These are phyloP conservation scores for Zalaria sp. DNA, from an alignment of 2,329 filamentous ascomycete species.

Conservation along the genomic window DNA sequence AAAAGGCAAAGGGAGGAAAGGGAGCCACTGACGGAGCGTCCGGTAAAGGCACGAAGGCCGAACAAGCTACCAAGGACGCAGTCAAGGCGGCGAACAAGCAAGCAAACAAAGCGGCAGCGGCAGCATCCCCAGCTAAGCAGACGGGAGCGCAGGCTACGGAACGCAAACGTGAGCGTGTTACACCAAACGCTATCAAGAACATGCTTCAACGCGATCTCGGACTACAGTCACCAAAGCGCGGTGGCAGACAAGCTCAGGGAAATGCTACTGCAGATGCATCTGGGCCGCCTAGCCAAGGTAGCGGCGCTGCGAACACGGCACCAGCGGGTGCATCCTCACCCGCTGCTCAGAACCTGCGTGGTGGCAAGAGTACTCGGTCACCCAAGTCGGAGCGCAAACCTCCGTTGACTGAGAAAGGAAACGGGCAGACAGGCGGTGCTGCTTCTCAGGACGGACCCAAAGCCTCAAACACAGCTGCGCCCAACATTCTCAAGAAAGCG, in stretches of 20 bases:
- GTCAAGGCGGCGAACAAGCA: constrained; percentile 37
- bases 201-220: constrained; percentile 51
- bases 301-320: neutral
- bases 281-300: too few species aligned
- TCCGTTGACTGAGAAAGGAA: constrained; percentile 6
- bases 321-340: neutral
- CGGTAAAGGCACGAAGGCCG: neutral
- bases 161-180: constrained; percentile 39
- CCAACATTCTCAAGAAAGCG: constrained; percentile 24
- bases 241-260: constrained; percentile 13
- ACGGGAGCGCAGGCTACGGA: constrained; percentile 25
- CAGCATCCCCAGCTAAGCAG: constrained; percentile 20
- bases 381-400: constrained; percentile 1
- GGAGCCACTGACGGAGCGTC: constrained; percentile 1
- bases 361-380: neutral
- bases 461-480: constrained; percentile 10
- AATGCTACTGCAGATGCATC: too few species aligned
- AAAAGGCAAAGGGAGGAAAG: constrained; percentile 18
- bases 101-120: constrained; percentile 22
- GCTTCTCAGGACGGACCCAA: constrained; percentile 2
- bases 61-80: constrained; percentile 4
- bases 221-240: constrained; percentile 28
- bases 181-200: constrained; percentile 28
- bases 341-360: neutral
- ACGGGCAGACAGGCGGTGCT: neutral